Base-by-base conservation (phyloP, 208 protist species). In the Leishmania aethiopica region DNA sequence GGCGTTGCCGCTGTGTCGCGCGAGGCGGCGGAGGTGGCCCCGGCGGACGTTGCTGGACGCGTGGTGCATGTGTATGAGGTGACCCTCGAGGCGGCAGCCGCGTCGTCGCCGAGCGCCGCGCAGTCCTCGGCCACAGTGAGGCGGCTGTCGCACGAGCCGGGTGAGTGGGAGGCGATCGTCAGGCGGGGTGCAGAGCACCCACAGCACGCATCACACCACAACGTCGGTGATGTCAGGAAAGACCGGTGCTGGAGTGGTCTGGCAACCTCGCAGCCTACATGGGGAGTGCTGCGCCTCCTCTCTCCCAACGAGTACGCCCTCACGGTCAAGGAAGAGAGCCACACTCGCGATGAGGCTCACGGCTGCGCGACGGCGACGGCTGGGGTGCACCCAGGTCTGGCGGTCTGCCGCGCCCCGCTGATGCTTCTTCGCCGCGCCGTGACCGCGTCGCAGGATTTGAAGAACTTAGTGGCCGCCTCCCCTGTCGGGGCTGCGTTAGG, bases 401-500 rank as follows among this genome's bases (percentile, higher is more conserved):
- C 17, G 3, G 15, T 82, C 22, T 85, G 75, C 15, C 83, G 71
- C 47, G 88, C 84, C 1, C 92, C 92, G 22, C 82, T 93, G 53
- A 28, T 82, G n/a, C 81, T 94, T 28, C 79, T 94, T 55, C 84
- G 88, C 3, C 71, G 87, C 22, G 69, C 82, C 10, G 89, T 94
- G 72, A 75, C 84, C 19, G 78, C 87, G 13, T 91, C 83, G 37
- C 92, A 94, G 73, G 86, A 86, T 35, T 78, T 96, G 22, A 94
- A 93, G 76, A 93, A 93, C 79, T 69, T 93, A n/a, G 70, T 96
- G 6, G 71, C 86, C 3, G 89, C 87, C 73, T 92, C 92, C 60
- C 86, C 83, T 22, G 81, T 96, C 49, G 90, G 92, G 3, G 84
- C 82, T 28, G 82, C 84, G 22, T 82, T 96, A 25, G 85, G 85